Base-by-base conservation (phyloP, 2,329 filamentous ascomycete genomes). In the Leptoxyphium fumago region DNA sequence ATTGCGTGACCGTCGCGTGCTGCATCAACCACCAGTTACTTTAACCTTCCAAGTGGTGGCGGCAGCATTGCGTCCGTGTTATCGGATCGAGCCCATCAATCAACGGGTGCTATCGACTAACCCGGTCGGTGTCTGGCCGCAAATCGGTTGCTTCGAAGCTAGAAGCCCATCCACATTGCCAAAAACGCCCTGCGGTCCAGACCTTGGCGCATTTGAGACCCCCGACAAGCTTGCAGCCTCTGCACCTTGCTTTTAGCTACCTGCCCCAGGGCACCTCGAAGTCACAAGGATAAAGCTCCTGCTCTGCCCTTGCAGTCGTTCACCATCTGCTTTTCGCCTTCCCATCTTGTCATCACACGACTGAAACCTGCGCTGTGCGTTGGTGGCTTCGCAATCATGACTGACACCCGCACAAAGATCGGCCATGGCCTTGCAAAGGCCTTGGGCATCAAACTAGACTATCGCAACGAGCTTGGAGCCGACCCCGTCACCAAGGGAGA, bases 401-500 rank as follows among this genome's bases (percentile, higher is more conserved):
- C 55, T 46, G 56, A 58, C 14, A 54, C 59, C 29, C 53, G 57
- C 28, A 74, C 72, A 53, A 80, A 81, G 61, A 52, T 82, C 51
- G 82, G 85, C 64, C 81, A 81, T 57, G 68, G 71, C 54, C 63
- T 94, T 61, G 88, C 87, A 59, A 91, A 85, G 62, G 72, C 71
- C 48, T 71, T 95, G 30, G 82, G 84, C 46, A 94, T 95, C 71
- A 84, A 91, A 62, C 68, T 94, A 29, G 70, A 84, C 48, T 76
- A 81, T 48, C 71, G 76, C 38, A 74, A 88, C 47, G 71, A 74
- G 44, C 64, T 69, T 36, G 65, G 67, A 30, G 32, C 29, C 38
- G 78, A 85, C 42, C 73, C 78, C 39, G 71, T 86, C 42, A 82
- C 80, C 10, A 72, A 82, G 40, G 84, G 84, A 53, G 86, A 91